Percentiles rank a stretch among this genome's conserved stretches.
These are phyloP conservation scores for Cinchona pubescens DNA, from an alignment of 257 asterid genomes.

Conservation along the genomic window DNA sequence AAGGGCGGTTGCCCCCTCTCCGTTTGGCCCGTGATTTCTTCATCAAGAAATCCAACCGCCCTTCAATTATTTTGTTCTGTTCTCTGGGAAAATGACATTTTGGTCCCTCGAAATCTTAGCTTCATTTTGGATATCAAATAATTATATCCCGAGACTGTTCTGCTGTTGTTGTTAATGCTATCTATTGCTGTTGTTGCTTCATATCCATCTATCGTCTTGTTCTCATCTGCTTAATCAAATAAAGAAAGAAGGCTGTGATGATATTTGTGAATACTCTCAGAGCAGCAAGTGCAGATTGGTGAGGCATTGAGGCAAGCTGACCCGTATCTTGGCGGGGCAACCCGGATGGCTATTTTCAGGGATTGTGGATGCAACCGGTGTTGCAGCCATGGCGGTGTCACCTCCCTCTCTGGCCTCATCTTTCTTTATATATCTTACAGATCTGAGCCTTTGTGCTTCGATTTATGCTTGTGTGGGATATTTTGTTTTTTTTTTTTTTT, in stretches of 20 bases:
- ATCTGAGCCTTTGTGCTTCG: no score
- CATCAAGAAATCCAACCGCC: neutral
- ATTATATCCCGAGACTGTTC: no score
- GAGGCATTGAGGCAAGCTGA: conserved; percentile 3
- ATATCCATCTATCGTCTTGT: no score
- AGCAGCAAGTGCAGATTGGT: neutral
- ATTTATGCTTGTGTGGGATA: no score
- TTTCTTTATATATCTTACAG: no score
- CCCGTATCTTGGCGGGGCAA: conserved; percentile 31
- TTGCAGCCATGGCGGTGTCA: neutral
- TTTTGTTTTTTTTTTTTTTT: no score
- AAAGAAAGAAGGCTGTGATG: conserved; percentile 20
- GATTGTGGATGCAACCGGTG: neutral
- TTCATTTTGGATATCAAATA: no score
- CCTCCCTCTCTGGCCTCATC: no score
- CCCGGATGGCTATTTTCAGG: neutral
- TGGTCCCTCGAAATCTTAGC: no score
- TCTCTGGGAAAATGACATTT: neutral
- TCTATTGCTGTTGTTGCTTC: no score
- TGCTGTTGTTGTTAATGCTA: no score
- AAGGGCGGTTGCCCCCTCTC: conserved; percentile 30
- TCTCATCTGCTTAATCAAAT: no score
- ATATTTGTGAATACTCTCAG: neutral
- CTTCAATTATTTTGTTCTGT: neutral
- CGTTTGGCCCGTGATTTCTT: neutral